Conservation (phyloP, 768 basidiomycete species). For the Naganishia onofrii region DNA sequence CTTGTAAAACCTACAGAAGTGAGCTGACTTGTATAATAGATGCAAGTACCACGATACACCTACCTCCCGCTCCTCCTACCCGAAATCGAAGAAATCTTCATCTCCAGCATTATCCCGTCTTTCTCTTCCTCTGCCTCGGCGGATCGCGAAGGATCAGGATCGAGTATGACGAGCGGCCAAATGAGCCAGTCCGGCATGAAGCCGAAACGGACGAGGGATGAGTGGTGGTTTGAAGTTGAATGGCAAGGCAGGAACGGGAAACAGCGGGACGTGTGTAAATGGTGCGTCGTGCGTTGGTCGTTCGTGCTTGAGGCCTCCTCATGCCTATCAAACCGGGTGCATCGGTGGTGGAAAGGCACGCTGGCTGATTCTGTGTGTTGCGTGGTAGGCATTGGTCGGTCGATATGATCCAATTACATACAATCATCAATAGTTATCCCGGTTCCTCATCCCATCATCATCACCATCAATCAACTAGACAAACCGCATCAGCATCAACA, state of each 20-base stretch:
- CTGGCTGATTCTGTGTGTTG: too few relatives aligned
- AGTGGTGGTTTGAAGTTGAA: slow-evolving; percentile 90
- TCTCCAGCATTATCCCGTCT: slow-evolving; percentile 67
- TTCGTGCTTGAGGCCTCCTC: too few relatives aligned
- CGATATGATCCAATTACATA: slow-evolving; percentile 80
- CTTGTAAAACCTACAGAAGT: too few relatives aligned
- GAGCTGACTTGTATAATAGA: slow-evolving; percentile 36
- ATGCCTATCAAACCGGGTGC: not conserved
- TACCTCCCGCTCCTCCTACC: slow-evolving; percentile 89
- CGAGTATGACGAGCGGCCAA: too few relatives aligned
- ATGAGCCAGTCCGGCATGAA: too few relatives aligned
- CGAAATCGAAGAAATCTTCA: slow-evolving; percentile 80
- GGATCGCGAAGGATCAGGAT: too few relatives aligned
- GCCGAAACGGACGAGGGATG: too few relatives aligned
- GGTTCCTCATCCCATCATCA: slow-evolving; percentile 56
- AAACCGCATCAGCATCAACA: slow-evolving; percentile 22
- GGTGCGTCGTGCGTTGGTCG: slow-evolving; percentile 59
- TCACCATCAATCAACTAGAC: slow-evolving; percentile 11
- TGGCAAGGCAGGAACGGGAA: not conserved
- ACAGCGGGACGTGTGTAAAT: slow-evolving; percentile 58
- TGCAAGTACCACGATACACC: slow-evolving; percentile 77
- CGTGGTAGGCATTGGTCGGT: slow-evolving; percentile 90
- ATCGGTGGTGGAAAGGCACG: not conserved
- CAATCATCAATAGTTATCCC: slow-evolving; percentile 57
- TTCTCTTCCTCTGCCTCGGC: too few relatives aligned